Conservation (phyloP, 768 basidiomycete genomes). For the Chalciporus pseudorubinellus region DNA sequence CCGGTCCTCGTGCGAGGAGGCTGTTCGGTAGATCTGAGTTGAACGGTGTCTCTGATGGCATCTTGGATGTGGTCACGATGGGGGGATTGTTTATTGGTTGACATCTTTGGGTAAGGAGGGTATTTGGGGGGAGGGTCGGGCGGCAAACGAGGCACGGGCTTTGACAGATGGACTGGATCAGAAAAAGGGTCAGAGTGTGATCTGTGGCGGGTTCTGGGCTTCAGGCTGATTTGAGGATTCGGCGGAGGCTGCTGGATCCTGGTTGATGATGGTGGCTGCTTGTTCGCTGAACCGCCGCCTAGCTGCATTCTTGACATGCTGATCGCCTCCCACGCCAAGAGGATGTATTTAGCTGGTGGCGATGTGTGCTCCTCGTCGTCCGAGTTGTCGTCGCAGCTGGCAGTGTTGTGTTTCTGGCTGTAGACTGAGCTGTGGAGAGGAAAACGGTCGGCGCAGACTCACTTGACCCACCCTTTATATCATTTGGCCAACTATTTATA, state of each 20-base stretch:
- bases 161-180: constrained; percentile 35
- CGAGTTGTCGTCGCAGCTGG: constrained; percentile 1
- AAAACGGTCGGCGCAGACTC: neutral
- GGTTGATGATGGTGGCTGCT: constrained; percentile 26
- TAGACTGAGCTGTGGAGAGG: neutral
- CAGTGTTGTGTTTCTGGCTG: too few species aligned
- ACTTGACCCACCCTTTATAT: constrained; percentile 24
- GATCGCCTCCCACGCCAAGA: constrained; percentile 25
- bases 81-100: constrained; percentile 29
- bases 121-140: constrained; percentile 34
- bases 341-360: neutral
- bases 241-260: constrained; percentile 12
- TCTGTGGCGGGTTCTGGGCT: constrained; percentile 38
- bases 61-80: constrained; percentile 50
- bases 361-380: neutral
- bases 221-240: constrained; percentile 22
- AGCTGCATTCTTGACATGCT: constrained; percentile 20
- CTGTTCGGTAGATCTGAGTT: constrained; percentile 45
- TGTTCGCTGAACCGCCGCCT: constrained; percentile 19
- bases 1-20: constrained; percentile 47
- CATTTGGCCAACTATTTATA: constrained; percentile 25
- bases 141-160: constrained; percentile 42
- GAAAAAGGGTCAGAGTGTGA: constrained; percentile 55
- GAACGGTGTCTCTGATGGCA: constrained; percentile 68
- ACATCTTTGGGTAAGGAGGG: constrained; percentile 24